phyloP scores from a whole-genome alignment of 2,329 filamentous ascomycete genomes.

The Neopestalotiopsis clavispora region DNA sequence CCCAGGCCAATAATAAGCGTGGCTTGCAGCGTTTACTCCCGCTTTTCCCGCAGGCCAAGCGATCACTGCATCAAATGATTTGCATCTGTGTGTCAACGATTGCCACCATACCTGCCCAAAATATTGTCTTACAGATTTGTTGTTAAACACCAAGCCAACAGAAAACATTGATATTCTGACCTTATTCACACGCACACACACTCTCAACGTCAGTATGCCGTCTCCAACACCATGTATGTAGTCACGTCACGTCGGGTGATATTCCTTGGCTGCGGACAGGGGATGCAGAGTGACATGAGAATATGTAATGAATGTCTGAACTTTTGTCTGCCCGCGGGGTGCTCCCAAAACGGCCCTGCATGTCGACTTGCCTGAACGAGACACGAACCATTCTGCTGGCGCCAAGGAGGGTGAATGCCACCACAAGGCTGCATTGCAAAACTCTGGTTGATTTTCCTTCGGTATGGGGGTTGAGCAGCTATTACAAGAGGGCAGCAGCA shows the following conservation, averaged over 20 bases:
- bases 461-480: neutral
- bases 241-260: neutral
- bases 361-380: constrained; percentile 2
- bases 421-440: constrained; percentile 4
- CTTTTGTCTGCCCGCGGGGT: neutral
- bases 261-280: neutral
- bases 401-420: constrained; percentile 6
- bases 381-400: constrained; percentile 8
- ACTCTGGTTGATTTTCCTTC: neutral
- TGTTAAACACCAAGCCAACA: too few relatives aligned
- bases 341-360: neutral
- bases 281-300: neutral
- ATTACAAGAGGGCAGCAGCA: neutral
- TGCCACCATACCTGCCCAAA: neutral
- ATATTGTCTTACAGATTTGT: too few relatives aligned
- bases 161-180: too few relatives aligned
- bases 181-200: too few relatives aligned
- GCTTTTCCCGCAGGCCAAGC: neutral
- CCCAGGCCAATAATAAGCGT: neutral
- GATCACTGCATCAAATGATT: neutral
- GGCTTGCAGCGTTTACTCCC: neutral
- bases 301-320: neutral
- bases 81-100: neutral
- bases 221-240: neutral
- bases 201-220: neutral